Conservation (phyloP, 2,329 filamentous ascomycete genomes). For the Hypomyces rosellus region DNA sequence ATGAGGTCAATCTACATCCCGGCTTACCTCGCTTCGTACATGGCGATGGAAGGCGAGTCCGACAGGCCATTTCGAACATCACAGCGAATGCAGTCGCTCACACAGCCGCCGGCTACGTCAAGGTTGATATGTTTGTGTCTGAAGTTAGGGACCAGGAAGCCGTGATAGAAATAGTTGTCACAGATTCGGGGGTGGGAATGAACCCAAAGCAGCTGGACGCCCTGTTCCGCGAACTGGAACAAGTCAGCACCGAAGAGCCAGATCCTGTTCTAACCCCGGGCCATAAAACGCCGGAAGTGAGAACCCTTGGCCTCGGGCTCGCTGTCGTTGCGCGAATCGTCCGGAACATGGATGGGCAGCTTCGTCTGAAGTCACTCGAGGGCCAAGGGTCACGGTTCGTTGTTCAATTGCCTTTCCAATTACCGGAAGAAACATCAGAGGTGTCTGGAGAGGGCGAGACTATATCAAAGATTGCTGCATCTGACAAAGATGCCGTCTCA, state of each 20-base stretch:
- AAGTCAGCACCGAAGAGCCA: slow-evolving; percentile 45
- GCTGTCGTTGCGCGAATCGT: slow-evolving; percentile 81
- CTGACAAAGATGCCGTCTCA: slow-evolving; percentile 14
- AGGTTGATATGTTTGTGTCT: slow-evolving; percentile 61
- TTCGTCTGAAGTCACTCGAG: slow-evolving; percentile 76
- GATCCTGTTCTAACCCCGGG: slow-evolving; percentile 19
- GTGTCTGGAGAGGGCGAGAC: slow-evolving; percentile 13
- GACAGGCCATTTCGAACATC: slow-evolving; percentile 77
- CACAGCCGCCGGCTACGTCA: slow-evolving; percentile 61
- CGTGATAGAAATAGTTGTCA: slow-evolving; percentile 65
- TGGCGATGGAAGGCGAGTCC: slow-evolving; percentile 73
- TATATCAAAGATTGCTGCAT: slow-evolving; percentile 6
- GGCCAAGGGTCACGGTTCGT: slow-evolving; percentile 79
- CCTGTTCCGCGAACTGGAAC: slow-evolving; percentile 52
- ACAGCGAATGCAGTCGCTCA: slow-evolving; percentile 80
- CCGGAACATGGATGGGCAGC: slow-evolving; percentile 84
- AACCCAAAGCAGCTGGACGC: slow-evolving; percentile 53
- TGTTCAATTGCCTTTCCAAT: slow-evolving; percentile 67
- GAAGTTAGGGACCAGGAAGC: slow-evolving; percentile 48
- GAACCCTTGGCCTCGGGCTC: slow-evolving; percentile 71
- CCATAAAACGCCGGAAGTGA: slow-evolving; percentile 25
- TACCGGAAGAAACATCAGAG: slow-evolving; percentile 40
- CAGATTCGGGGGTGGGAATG: slow-evolving; percentile 72
- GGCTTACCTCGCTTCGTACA: slow-evolving; percentile 65
- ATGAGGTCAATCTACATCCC: slow-evolving; percentile 60